A percentile compares a stretch with the other conserved stretches of the same genome.
Conservation (phyloP, 1,139 yeast species). For the Protomyces lactucae-debilis region DNA sequence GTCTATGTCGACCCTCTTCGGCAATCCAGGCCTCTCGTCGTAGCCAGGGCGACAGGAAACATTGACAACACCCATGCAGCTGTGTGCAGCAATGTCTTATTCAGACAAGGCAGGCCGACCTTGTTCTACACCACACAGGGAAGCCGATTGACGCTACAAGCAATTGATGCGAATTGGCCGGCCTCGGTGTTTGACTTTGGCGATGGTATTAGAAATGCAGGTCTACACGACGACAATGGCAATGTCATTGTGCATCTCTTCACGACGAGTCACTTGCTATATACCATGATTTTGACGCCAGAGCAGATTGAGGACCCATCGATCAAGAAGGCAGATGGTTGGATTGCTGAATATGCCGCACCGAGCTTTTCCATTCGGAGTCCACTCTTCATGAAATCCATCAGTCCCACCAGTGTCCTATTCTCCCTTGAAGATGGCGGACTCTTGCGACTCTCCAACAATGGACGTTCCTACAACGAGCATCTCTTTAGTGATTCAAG, state of each 20-base stretch:
- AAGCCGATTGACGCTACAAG: neutral
- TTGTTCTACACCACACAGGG: neutral
- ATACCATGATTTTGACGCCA: slow-evolving; percentile 26
- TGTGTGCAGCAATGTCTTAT: neutral
- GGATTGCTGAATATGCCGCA: slow-evolving; percentile 21
- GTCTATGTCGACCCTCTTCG: neutral
- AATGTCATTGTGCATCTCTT: slow-evolving; percentile 27
- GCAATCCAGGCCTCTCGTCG: neutral
- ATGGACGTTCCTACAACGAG: slow-evolving; percentile 26
- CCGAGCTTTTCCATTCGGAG: slow-evolving; percentile 22
- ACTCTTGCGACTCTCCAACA: slow-evolving; percentile 18
- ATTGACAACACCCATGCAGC: too few relatives aligned
- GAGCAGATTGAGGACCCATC: slow-evolving; percentile 7
- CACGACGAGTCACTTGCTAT: slow-evolving; percentile 12
- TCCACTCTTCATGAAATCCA: slow-evolving; percentile 26
- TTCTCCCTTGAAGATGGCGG: slow-evolving; percentile 29
- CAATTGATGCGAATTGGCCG: neutral
- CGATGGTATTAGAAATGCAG: neutral
- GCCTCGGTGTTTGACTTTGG: slow-evolving; percentile 16
- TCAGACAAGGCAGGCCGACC: slow-evolving; percentile 1
- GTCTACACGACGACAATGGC: slow-evolving; percentile 17
- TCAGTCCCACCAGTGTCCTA: slow-evolving; percentile 18
- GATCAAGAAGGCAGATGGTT: slow-evolving; percentile 8
- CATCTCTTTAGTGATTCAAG: slow-evolving; percentile 27
- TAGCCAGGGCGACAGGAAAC: neutral